Percentiles rank a stretch among this genome's conserved stretches.
Evolutionary conservation across 148 eudicot genomes (phyloP).

Genomic region (Linanthus parryae): DNA sequence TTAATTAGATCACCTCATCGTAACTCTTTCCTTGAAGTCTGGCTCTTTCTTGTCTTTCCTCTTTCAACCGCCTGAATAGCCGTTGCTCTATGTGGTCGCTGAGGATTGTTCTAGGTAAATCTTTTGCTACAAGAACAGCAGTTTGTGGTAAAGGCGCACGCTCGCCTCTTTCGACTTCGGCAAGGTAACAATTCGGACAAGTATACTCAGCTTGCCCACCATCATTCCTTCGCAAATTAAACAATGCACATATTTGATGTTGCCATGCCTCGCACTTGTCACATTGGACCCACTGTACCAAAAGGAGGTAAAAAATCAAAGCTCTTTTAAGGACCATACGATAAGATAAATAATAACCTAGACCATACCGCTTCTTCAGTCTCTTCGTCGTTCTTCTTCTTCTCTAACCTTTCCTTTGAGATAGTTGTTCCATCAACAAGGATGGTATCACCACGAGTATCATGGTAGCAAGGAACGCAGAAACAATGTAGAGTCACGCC

Average conservation of each 20-base stretch:
- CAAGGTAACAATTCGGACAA: conserved; percentile 56
- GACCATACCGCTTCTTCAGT: conserved; percentile 87
- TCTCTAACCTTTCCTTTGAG: conserved; percentile 64
- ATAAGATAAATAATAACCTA: neutral
- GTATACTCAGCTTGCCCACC: conserved; percentile 77
- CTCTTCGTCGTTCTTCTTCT: conserved; percentile 91
- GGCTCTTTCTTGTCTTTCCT: conserved; percentile 57
- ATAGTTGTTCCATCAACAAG: conserved; percentile 60
- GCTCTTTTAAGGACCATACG: neutral
- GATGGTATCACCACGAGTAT: conserved; percentile 76
- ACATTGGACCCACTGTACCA: conserved; percentile 92
- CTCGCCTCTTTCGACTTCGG: conserved; percentile 52
- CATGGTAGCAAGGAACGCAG: conserved; percentile 79
- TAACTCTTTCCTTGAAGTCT: conserved; percentile 53
- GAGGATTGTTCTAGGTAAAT: conserved; percentile 57
- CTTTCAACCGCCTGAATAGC: conserved; percentile 29
- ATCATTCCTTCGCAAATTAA: conserved; percentile 90
- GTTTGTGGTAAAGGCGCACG: conserved; percentile 59
- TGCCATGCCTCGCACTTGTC: conserved; percentile 99
- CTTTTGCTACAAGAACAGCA: conserved; percentile 69
- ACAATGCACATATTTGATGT: conserved; percentile 94
- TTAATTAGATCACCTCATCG: conserved; percentile 54
- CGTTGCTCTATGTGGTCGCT: conserved; percentile 68
- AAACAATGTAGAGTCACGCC: conserved; percentile 78
- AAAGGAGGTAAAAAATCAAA: neutral